Percentiles rank a stretch among this genome's conserved stretches.
Conservation (phyloP, 2,329 filamentous ascomycete species). For the Fusarium sp. region DNA sequence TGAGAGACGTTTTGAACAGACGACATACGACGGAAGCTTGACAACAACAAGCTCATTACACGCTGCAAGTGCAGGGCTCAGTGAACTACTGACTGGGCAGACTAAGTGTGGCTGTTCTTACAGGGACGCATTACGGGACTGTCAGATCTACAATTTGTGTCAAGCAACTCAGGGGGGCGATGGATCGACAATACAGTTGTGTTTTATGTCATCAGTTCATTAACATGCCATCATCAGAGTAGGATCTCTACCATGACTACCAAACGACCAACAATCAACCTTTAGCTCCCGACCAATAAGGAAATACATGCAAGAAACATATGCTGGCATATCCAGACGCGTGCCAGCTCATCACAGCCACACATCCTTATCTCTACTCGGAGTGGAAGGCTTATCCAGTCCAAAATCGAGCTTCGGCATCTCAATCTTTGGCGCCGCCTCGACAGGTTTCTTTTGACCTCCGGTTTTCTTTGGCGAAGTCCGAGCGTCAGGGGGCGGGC, state of each 20-base stretch:
- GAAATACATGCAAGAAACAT: conserved; percentile 40
- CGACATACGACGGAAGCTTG: neutral
- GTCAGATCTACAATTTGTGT: conserved; percentile 21
- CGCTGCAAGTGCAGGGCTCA: neutral
- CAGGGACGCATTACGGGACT: neutral
- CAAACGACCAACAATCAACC: conserved; percentile 46
- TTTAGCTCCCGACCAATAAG: conserved; percentile 39
- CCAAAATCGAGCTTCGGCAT: conserved; percentile 67
- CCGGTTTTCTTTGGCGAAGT: conserved; percentile 49
- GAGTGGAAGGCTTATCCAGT: conserved; percentile 48
- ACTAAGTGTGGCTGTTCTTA: conserved; percentile 1
- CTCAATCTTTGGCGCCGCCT: conserved; percentile 70
- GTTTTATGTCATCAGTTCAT: conserved; percentile 53
- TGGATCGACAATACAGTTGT: conserved; percentile 32
- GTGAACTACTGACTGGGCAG: neutral
- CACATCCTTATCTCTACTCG: conserved; percentile 48
- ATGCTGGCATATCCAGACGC: conserved; percentile 26
- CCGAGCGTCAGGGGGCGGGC: conserved; percentile 58
- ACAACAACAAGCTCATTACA: neutral
- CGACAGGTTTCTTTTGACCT: conserved; percentile 61
- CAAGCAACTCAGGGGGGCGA: conserved; percentile 20
- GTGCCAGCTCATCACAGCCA: conserved; percentile 46
- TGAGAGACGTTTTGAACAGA: conserved; percentile 25
- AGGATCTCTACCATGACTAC: conserved; percentile 45
- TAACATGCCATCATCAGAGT: conserved; percentile 52